Evolutionary conservation across 1,284 basidiomycete genomes (phyloP).

Genomic region (Ustilago vetiveriae): DNA sequence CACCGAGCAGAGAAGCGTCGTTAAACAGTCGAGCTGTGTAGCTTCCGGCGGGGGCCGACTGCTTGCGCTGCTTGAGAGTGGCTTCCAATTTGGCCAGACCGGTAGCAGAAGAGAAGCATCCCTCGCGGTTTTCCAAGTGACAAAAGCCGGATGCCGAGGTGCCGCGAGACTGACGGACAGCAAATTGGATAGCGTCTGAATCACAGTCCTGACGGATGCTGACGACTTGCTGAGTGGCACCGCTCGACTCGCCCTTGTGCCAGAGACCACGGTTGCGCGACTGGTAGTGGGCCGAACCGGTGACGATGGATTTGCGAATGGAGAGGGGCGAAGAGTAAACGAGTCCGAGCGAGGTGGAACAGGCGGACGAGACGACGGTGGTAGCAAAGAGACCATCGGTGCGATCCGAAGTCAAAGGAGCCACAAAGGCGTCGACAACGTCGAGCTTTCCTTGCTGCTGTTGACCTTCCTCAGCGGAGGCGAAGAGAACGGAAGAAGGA

Average conservation of each 20-base stretch:
- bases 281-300: constrained; percentile 93
- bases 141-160: constrained; percentile 76
- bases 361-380: constrained; percentile 75
- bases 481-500: constrained; percentile 47
- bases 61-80: constrained; percentile 79
- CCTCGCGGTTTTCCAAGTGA: constrained; percentile 76
- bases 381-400: constrained; percentile 93
- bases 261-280: constrained; percentile 90
- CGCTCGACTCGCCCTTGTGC: constrained; percentile 96
- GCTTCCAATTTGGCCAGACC: constrained; percentile 85
- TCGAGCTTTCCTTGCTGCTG: constrained; percentile 50
- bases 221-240: constrained; percentile 88
- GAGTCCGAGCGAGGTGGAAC: constrained; percentile 80
- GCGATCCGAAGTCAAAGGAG: constrained; percentile 84
- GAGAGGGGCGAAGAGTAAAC: constrained; percentile 96
- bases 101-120: constrained; percentile 79
- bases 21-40: constrained; percentile 91
- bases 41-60: constrained; percentile 83
- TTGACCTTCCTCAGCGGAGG: constrained; percentile 20
- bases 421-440: constrained; percentile 57
- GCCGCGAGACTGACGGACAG: constrained; percentile 84
- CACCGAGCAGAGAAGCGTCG: constrained; percentile 80
- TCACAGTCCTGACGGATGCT: constrained; percentile 91
- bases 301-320: constrained; percentile 84
- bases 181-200: constrained; percentile 88